A percentile compares a stretch with the other conserved stretches of the same genome.
phyloP scores from a whole-genome alignment of 2,329 filamentous ascomycete genomes.

The Xylaria sp. region DNA sequence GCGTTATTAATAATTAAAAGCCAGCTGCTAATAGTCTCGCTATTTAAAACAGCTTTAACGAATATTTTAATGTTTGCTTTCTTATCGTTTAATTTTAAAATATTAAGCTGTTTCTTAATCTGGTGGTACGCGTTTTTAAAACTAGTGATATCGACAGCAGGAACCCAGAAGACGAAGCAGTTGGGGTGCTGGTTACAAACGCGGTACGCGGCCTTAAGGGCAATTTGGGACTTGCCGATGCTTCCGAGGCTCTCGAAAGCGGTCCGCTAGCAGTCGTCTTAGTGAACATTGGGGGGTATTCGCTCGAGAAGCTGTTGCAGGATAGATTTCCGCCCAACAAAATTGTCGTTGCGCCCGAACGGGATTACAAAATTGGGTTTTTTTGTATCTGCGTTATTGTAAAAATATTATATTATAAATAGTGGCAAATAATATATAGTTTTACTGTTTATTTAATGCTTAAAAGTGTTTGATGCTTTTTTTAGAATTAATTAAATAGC shows the following conservation, averaged over 20 bases:
- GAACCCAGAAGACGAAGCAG: conserved; percentile 48
- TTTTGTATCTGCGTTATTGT: neutral
- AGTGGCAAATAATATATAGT: neutral
- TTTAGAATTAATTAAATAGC: neutral
- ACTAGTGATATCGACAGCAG: conserved; percentile 30
- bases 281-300: conserved; percentile 8
- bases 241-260: conserved; percentile 39
- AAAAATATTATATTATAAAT: too few species aligned
- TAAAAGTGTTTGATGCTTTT: neutral
- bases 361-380: conserved; percentile 14
- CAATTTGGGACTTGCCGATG: conserved; percentile 45
- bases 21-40: conserved; percentile 37
- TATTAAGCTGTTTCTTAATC: conserved; percentile 31
- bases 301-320: conserved; percentile 8
- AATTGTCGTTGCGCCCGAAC: conserved; percentile 21
- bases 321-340: conserved; percentile 16
- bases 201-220: conserved; percentile 39
- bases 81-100: conserved; percentile 36
- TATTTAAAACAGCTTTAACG: conserved; percentile 39
- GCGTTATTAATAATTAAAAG: conserved; percentile 49
- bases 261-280: conserved; percentile 30
- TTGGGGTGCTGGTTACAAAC: conserved; percentile 29
- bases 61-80: conserved; percentile 40
- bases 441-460: neutral
- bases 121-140: too few species aligned